Base-by-base conservation (phyloP, 768 basidiomycete genomes). In the Lentinula raphanica region DNA sequence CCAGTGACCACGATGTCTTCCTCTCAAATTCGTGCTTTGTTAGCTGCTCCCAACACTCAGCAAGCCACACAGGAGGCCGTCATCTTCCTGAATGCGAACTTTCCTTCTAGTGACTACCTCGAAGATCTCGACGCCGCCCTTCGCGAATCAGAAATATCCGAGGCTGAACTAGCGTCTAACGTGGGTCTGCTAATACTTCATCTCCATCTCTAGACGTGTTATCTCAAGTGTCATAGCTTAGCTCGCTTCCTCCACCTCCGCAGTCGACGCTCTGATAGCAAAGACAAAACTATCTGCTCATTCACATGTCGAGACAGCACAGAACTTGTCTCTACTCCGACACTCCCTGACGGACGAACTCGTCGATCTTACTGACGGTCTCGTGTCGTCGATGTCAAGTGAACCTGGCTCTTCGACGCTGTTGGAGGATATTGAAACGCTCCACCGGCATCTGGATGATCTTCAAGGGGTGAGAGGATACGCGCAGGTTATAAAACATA, bases 301-400 rank as follows among this genome's bases (percentile, higher is more conserved):
- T 54, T 67, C 71, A 23, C 76, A 86, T 32, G 73, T 90, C 35
- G 74, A 79, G 53, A 79, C 83, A 8, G 89, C 90, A 0, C 86
- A 90, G 65, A 84, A 87, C 57, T 74, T 93, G 39, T 85, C 90
- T 1, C 76, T 90, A n/a, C 71, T 87, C 32, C 79, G 93, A 25
- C 90, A 93, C 70, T 82, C 81, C 1, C 73, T 95, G 19, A 80
- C 84, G 15, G 93, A 96, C 66, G 88, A 94, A 68, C 76, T 95
- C 11, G 74, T 84, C 12, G 81, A 81, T 59, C 72, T 96, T 28
- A 82, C 83, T 4, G 72, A 77, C 51, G 83, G 87, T 53, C 75
- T 96, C 40, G 75, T 84, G 49, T 87, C 87, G 1, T 75, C 81
- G 2, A 62, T 82, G 28, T 74, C 76, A 11, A 79, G 76, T 13